phyloP scores from a whole-genome alignment of 2,329 filamentous ascomycete genomes.

The Achaetomium macrosporum region DNA sequence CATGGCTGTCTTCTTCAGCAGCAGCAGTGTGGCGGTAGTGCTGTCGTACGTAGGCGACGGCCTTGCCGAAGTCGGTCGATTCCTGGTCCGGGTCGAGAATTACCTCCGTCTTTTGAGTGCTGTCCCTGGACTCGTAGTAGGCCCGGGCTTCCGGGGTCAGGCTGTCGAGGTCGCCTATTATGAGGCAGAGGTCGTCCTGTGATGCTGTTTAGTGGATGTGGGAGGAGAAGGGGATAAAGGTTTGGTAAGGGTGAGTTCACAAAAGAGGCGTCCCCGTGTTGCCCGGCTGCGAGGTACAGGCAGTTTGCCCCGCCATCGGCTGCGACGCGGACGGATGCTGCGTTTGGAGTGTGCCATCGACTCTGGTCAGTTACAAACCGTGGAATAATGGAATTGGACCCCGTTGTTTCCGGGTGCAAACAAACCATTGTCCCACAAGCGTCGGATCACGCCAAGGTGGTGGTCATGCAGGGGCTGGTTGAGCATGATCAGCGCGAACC shows the following conservation, averaged over 20 bases:
- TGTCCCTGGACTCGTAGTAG: constrained; percentile 56
- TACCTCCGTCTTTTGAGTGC: constrained; percentile 43
- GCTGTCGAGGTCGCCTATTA: constrained; percentile 91
- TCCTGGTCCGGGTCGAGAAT: constrained; percentile 74
- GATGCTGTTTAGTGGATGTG: not conserved
- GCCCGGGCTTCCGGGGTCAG: constrained; percentile 54
- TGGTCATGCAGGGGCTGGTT: constrained; percentile 43
- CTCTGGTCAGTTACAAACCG: not conserved
- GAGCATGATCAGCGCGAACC: constrained; percentile 43
- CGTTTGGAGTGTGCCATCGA: not conserved
- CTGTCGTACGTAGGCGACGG: constrained; percentile 53
- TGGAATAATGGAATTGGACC: no score
- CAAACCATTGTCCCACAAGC: constrained; percentile 46
- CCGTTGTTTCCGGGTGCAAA: not conserved
- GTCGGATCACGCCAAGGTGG: constrained; percentile 41
- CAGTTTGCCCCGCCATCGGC: constrained; percentile 89
- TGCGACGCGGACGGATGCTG: constrained; percentile 65
- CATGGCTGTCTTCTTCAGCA: not conserved
- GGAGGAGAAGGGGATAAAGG: not conserved
- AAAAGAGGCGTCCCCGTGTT: constrained; percentile 25
- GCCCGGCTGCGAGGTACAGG: constrained; percentile 43
- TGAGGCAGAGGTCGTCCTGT: constrained; percentile 58
- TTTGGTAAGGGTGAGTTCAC: constrained; percentile 28
- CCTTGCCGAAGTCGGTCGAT: constrained; percentile 88
- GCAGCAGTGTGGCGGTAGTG: constrained; percentile 11